Evolutionary conservation across 257 asterid species (phyloP).

Genomic region (Nicotiana undulata): DNA sequence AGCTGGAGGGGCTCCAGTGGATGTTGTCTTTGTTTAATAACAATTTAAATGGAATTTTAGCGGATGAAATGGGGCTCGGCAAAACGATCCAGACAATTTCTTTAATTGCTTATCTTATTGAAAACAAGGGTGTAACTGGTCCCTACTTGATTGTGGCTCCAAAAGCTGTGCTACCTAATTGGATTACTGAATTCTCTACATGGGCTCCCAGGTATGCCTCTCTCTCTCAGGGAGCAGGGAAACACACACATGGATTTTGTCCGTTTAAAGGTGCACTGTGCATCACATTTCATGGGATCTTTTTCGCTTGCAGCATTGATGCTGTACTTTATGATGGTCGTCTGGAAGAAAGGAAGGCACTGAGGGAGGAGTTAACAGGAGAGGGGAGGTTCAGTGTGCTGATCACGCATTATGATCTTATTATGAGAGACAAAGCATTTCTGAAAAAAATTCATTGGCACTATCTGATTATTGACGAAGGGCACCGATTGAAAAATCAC

Average conservation of each 20-base stretch:
- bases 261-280: conserved; percentile 11
- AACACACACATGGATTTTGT: conserved; percentile 9
- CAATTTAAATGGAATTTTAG: conserved; percentile 92
- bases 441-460: conserved; percentile 86
- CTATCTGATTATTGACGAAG: conserved; percentile 96
- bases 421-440: conserved; percentile 87
- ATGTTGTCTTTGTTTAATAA: conserved; percentile 95
- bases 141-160: conserved; percentile 99
- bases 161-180: conserved; percentile 97
- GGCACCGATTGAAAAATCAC: conserved; percentile 86
- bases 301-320: conserved; percentile 52
- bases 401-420: conserved; percentile 95
- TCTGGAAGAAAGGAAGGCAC: conserved; percentile 83
- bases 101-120: conserved; percentile 87
- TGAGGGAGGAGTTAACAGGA: conserved; percentile 80
- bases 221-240: not conserved
- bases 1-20: conserved; percentile 99
- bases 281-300: conserved; percentile 22
- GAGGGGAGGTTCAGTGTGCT: conserved; percentile 92
- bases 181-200: conserved; percentile 77
- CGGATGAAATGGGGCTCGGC: conserved; percentile 99
- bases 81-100: conserved; percentile 95
- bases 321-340: conserved; percentile 97
- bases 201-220: conserved; percentile 85
- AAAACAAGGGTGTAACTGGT: conserved; percentile 86